Evolutionary conservation across 2,329 filamentous ascomycete genomes (phyloP), one percentile per base, ranked within the genome.

Genomic region (Fusarium sp.): DNA sequence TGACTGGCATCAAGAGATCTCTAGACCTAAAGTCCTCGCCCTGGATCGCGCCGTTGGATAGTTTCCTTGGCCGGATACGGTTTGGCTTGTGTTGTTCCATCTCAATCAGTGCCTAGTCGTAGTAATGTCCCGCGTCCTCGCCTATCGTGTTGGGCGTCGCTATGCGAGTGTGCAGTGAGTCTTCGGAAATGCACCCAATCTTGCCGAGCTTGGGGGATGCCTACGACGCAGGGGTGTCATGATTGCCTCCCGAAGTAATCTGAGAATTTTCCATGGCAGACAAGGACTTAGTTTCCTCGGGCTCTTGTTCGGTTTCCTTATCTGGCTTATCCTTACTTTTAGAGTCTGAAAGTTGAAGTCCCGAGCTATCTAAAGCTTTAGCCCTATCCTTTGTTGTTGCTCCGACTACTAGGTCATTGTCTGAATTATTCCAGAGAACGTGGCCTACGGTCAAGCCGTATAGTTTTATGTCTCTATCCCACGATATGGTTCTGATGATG

Each of bases 291-390:
- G 20, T 18, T 8, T 13, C 8, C 8, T 50, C 14, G 14, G 9
- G 24, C 1, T n/a, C 24, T 27, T 1, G 4, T 6, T 27, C 9
- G 14, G 5, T 2, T 3, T 4, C 8, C 2, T 6, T 16, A 4
- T 50, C 22, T 10, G 16, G 8, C 45, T 50, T 24, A 8, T 18
- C 16, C 45, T 50, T 24, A 3, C 16, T 18, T 27, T 27, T 24
- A 20, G 45, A 29, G 9, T 50, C 45, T 10, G 45, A 50, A 50
- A 27, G 9, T 11, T 50, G 22, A 24, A 50, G 16, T 3, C 6
- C 5, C 1, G 8, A 50, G 14, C 6, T 1, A 2, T 50, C 8
- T 8, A 27, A 48, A 18, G 22, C 2, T 1, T 43, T n/a, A 13
- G n/a, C 3, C 5, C 5, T 10, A 43, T 29, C 27, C 2, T 29